Evolutionary conservation across 805 yeast species (phyloP).

Genomic region (Teunomyces cretensis): DNA sequence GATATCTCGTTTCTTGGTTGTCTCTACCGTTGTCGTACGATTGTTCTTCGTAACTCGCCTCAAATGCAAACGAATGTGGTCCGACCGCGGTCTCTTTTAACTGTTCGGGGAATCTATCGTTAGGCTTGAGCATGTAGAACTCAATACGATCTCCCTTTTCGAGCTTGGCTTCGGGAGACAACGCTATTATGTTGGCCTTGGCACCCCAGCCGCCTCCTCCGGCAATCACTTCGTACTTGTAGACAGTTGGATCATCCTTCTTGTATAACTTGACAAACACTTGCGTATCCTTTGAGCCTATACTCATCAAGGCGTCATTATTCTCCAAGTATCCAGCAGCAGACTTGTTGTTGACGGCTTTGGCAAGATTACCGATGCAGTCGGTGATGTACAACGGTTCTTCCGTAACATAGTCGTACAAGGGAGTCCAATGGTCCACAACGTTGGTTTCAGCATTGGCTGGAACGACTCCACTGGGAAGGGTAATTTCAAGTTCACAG

Average conservation of each 20-base stretch:
- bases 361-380: conserved; percentile 58
- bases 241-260: conserved; percentile 13
- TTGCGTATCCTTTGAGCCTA: conserved; percentile 44
- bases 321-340: conserved; percentile 58
- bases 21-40: conserved; percentile 14
- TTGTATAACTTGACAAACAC: conserved; percentile 36
- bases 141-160: conserved; percentile 46
- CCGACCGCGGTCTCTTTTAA: neutral
- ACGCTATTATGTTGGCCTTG: conserved; percentile 61
- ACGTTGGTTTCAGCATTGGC: neutral
- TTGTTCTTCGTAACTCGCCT: conserved; percentile 32
- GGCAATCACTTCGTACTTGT: conserved; percentile 56
- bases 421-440: conserved; percentile 35
- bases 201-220: conserved; percentile 82
- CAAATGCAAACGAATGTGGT: conserved; percentile 17
- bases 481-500: conserved; percentile 22
- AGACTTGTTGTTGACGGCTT: conserved; percentile 51
- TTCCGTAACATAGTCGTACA: conserved; percentile 18
- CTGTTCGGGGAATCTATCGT: conserved; percentile 19
- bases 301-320: conserved; percentile 37
- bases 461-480: conserved; percentile 18
- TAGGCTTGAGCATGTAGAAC: conserved; percentile 46
- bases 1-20: conserved; percentile 8
- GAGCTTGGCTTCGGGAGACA: conserved; percentile 56
- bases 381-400: conserved; percentile 44